phyloP scores from a whole-genome alignment of 148 eudicot genomes.

The Vaccinium vitisidaea region DNA sequence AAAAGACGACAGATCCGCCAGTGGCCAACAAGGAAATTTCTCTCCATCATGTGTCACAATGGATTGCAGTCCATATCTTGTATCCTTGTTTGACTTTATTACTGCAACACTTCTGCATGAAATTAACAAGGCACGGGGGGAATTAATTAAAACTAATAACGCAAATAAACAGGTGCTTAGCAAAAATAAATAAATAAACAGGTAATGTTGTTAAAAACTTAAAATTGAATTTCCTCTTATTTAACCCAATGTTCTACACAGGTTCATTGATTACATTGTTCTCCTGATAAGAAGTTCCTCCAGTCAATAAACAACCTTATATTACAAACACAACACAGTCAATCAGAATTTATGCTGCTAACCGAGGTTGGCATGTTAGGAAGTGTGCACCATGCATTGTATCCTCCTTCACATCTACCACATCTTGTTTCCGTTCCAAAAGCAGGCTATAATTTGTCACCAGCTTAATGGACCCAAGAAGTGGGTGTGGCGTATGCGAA shows the following conservation, averaged over 20 bases:
- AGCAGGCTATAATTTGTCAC: background rate
- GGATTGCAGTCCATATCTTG: conserved; percentile 71
- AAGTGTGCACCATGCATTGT: background rate
- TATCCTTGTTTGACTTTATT: conserved; percentile 85
- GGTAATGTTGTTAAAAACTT: background rate
- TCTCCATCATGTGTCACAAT: conserved; percentile 93
- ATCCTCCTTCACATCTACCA: background rate
- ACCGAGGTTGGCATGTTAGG: background rate
- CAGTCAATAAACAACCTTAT: background rate
- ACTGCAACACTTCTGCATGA: conserved; percentile 74
- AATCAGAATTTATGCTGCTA: background rate
- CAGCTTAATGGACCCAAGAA: background rate
- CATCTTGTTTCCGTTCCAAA: background rate
- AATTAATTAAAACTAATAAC: conserved; percentile 1
- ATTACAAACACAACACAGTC: background rate
- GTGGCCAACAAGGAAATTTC: conserved; percentile 82
- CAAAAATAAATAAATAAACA: background rate
- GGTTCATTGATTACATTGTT: background rate
- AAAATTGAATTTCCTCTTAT: background rate
- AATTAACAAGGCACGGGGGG: background rate
- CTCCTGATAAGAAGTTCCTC: background rate
- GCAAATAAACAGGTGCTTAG: too few species aligned
- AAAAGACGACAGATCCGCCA: conserved; percentile 70
- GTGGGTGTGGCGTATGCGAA: background rate
- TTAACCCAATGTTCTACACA: background rate